phyloP scores from a whole-genome alignment of 1,284 basidiomycete species.

The Puccinia hordei region DNA sequence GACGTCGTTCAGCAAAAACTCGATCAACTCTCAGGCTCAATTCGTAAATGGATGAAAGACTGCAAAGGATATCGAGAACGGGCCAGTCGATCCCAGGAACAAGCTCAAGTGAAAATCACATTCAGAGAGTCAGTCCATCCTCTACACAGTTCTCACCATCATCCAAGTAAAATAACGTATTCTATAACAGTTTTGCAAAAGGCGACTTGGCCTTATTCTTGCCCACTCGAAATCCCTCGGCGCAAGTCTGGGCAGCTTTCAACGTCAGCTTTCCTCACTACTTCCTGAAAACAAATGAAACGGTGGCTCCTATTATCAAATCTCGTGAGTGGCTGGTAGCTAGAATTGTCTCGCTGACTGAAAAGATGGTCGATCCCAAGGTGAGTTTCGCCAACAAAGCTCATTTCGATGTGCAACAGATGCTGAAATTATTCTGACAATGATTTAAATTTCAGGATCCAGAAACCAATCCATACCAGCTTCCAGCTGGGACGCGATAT shows the following conservation, averaged over 20 bases:
- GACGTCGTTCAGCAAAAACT: constrained; percentile 76
- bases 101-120: constrained; percentile 74
- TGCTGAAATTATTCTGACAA: constrained; percentile 25
- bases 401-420: not conserved
- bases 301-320: constrained; percentile 72
- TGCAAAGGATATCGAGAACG: constrained; percentile 90
- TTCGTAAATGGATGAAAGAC: constrained; percentile 93
- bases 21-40: constrained; percentile 66
- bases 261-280: constrained; percentile 97
- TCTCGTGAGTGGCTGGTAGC: constrained; percentile 60
- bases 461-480: constrained; percentile 42
- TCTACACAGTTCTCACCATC: not conserved
- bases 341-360: constrained; percentile 59
- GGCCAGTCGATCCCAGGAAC: constrained; percentile 64
- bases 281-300: constrained; percentile 83
- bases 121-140: constrained; percentile 69
- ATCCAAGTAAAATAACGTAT: not conserved
- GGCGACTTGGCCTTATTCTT: constrained; percentile 93
- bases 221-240: constrained; percentile 86
- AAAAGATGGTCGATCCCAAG: constrained; percentile 58
- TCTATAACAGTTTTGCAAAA: constrained; percentile 68
- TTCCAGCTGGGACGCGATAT: constrained; percentile 43
- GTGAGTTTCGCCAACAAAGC: not conserved
- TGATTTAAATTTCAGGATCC: constrained; percentile 10
- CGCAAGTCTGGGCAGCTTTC: constrained; percentile 95